Evolutionary conservation across 352 stramenopile species (phyloP).

Genomic region (Elongisporangium senticosum): DNA sequence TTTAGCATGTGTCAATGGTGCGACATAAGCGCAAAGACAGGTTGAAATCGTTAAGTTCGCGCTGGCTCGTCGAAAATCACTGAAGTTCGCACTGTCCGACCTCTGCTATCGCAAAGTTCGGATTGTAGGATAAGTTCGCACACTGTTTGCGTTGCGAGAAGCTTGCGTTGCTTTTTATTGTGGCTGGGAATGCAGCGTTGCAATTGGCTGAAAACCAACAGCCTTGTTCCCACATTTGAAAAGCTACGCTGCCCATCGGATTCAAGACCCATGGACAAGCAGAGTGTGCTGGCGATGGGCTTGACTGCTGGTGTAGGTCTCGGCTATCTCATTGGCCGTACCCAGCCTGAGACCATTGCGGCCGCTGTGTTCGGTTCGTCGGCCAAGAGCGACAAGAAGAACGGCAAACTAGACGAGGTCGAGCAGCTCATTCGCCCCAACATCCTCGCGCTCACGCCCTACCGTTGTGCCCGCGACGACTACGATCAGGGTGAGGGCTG

Average conservation of each 20-base stretch:
- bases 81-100: background rate
- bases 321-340: slow-evolving; percentile 59
- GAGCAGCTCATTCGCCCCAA: slow-evolving; percentile 93
- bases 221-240: background rate
- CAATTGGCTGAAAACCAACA: background rate
- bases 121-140: background rate
- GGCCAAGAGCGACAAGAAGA: slow-evolving; percentile 3
- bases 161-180: background rate
- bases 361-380: background rate
- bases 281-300: slow-evolving; percentile 49
- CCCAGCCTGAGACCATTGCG: slow-evolving; percentile 16
- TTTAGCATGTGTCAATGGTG: slow-evolving; percentile 6
- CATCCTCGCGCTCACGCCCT: slow-evolving; percentile 94
- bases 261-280: slow-evolving; percentile 46
- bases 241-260: background rate
- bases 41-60: background rate
- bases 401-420: slow-evolving; percentile 46
- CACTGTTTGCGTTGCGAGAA: background rate
- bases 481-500: slow-evolving; percentile 74
- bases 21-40: background rate
- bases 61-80: background rate
- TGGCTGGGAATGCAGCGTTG: background rate
- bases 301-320: slow-evolving; percentile 60
- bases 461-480: slow-evolving; percentile 96
- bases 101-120: background rate